phyloP scores from a whole-genome alignment of 352 stramenopile genomes.

The Globisporangium paroecandrum region DNA sequence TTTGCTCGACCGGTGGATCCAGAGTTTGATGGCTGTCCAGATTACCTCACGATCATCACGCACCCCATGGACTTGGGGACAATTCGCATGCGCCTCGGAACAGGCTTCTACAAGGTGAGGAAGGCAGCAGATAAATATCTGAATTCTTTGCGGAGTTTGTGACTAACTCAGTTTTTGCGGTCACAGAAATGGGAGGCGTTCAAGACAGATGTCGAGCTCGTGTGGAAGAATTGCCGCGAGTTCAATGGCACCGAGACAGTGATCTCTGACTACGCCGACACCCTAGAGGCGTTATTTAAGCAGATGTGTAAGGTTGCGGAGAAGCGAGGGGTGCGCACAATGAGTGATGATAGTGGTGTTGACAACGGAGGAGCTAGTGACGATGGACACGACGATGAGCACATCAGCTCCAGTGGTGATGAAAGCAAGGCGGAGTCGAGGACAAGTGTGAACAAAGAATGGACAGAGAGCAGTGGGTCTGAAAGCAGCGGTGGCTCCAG shows the following conservation, averaged over 20 bases:
- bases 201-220: conserved; percentile 70
- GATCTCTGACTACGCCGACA: conserved; percentile 74
- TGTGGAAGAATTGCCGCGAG: conserved; percentile 82
- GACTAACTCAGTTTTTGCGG: no score
- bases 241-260: conserved; percentile 79
- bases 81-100: conserved; percentile 56
- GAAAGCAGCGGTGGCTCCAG: conserved; percentile 62
- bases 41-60: conserved; percentile 81
- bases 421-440: conserved; percentile 41
- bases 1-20: conserved; percentile 85
- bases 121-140: no score
- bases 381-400: conserved; percentile 25
- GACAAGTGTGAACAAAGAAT: conserved; percentile 55
- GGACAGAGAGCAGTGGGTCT: conserved; percentile 59
- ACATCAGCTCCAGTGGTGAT: conserved; percentile 33
- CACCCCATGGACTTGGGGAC: conserved; percentile 86
- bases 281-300: conserved; percentile 60
- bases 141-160: no score
- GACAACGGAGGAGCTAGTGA: conserved; percentile 11
- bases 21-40: conserved; percentile 73
- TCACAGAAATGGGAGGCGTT: conserved; percentile 71
- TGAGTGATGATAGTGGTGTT: conserved; percentile 30
- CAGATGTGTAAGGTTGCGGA: conserved; percentile 59
- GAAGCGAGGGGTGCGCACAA: conserved; percentile 42
- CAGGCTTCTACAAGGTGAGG: conserved; percentile 65